phyloP scores from a whole-genome alignment of 129 eudicot genomes.

The Solidago caesia region DNA sequence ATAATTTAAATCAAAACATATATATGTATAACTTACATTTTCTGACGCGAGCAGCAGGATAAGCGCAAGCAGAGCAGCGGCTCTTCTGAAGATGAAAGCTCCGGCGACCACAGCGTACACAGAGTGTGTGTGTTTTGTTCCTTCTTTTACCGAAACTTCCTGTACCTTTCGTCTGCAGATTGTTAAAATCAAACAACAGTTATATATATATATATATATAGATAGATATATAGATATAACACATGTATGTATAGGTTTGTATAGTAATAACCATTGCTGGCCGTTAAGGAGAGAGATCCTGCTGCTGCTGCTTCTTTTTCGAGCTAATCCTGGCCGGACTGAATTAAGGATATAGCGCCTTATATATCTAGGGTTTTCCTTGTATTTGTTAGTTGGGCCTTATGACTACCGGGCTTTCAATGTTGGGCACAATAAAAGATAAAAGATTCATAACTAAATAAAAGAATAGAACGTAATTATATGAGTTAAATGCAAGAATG shows the following conservation, averaged over 20 bases:
- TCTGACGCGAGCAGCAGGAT: constrained; percentile 67
- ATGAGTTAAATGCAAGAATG: no score
- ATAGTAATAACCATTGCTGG: constrained; percentile 37
- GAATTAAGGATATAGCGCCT: constrained; percentile 26
- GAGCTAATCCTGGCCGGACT: constrained; percentile 23
- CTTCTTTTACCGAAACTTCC: constrained; percentile 75
- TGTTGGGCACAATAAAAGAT: neutral
- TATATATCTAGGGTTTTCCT: neutral
- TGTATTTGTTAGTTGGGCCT: constrained; percentile 16
- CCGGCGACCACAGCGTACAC: constrained; percentile 77
- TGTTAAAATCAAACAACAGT: neutral
- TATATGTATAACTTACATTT: constrained; percentile 36
- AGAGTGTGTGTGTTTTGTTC: constrained; percentile 75
- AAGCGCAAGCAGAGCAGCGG: constrained; percentile 72
- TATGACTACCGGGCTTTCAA: neutral
- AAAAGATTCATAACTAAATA: no score
- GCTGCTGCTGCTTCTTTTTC: constrained; percentile 8
- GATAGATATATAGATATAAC: neutral
- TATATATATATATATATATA: neutral
- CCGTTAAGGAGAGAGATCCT: constrained; percentile 22
- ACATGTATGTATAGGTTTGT: neutral
- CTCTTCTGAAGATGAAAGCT: constrained; percentile 78
- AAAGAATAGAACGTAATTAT: no score
- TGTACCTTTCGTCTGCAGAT: constrained; percentile 62
- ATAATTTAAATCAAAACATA: neutral